Conservation (phyloP, 495 filamentous ascomycete species). For the Cairneyella variabilis region DNA sequence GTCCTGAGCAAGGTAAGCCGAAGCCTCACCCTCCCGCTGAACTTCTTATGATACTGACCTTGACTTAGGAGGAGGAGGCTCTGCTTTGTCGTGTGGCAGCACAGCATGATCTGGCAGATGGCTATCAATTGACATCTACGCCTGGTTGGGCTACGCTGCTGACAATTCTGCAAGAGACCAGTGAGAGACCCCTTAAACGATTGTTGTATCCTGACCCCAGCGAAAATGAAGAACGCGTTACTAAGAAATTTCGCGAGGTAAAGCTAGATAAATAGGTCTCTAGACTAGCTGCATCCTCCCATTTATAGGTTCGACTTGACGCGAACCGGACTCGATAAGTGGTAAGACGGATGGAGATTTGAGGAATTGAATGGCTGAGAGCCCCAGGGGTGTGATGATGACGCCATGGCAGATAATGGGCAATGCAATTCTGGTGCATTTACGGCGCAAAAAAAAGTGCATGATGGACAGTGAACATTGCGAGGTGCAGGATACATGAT, state of each 20-base stretch:
- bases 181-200: constrained; percentile 92
- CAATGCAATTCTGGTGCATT: too few relatives aligned
- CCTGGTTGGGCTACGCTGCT: constrained; percentile 90
- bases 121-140: constrained; percentile 75
- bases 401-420: too few relatives aligned
- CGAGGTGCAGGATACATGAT: too few relatives aligned
- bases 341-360: not conserved
- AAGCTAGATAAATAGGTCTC: constrained; percentile 58
- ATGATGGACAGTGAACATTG: too few relatives aligned
- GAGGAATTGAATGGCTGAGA: too few relatives aligned
- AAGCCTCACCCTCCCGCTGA: not conserved
- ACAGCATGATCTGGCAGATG: constrained; percentile 70
- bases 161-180: constrained; percentile 88
- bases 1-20: constrained; percentile 70
- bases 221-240: constrained; percentile 64
- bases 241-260: constrained; percentile 98
- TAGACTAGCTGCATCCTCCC: constrained; percentile 19
- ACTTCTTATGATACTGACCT: constrained; percentile 6
- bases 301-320: constrained; percentile 23
- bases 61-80: constrained; percentile 76
- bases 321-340: too few relatives aligned
- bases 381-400: too few relatives aligned
- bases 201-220: constrained; percentile 52
- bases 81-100: constrained; percentile 82
- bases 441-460: too few relatives aligned